Base-by-base conservation (phyloP, 306 rosid species). In the Vicia faba region DNA sequence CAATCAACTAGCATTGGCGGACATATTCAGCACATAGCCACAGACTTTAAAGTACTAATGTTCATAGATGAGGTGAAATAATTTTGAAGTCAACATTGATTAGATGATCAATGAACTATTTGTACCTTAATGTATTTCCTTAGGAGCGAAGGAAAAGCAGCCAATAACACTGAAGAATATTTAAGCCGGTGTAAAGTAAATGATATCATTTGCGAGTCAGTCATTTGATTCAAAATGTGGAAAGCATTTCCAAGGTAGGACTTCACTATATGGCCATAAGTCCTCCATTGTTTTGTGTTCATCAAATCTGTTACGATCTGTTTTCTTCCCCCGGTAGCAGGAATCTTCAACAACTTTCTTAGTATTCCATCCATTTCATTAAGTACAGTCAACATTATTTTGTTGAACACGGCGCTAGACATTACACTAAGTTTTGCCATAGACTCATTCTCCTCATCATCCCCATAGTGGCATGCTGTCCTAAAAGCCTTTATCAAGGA, bases 381-480 rank as follows among this genome's bases (percentile, higher is more conserved):
- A 28, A 93, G 88, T 40, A 83, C 98, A 80, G 87, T 79, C 68
- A 88, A 53, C 97, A 93, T 93, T 78, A 89, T 75, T 78, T 90
- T 90, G 75, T 93, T 90, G 79, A 93, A 93, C 40, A 93, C 99
- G 16, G 79, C 74, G 54, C 96, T 93, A 8, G 97, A 88, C 86
- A 93, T 88, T 29, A 80, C 76, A 72, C 86, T 85, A 54, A 90
- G 84, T 66, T 90, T 84, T 41, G 76, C 5, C 61, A 68, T 61
- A 33, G 88, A 59, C 15, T 83, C 91, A 23, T 79, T 84, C 74
- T 56, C 87, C 18, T 64, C 81, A 65, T 92, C 99, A 72, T 93
- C 99, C 43, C 97, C 97, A 74, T 88, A 88, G 80, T 93, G 99
- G 72, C 99, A 93, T 44, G 99, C 97, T 26, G 86, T 83, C 83